A percentile compares a stretch with the other conserved stretches of the same genome.
phyloP scores from a whole-genome alignment of 176 grass and related monocot species.

The Zoysia japonica region DNA sequence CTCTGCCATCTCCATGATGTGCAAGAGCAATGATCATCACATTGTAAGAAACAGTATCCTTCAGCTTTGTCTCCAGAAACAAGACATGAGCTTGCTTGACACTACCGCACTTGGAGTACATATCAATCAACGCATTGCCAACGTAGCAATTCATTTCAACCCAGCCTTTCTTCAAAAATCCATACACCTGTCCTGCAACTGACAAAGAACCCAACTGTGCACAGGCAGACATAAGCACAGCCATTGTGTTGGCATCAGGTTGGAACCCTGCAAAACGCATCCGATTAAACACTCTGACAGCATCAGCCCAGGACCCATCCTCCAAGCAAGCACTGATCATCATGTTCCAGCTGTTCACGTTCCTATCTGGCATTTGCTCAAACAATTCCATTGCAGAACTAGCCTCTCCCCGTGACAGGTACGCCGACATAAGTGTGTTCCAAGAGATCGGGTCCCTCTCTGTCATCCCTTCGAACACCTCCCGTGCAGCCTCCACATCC shows the following conservation, averaged over 20 bases:
- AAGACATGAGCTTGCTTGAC: slow-evolving; percentile 44
- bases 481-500: slow-evolving; percentile 27
- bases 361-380: slow-evolving; percentile 45
- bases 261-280: slow-evolving; percentile 39
- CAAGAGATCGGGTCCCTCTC: slow-evolving; percentile 54
- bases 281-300: slow-evolving; percentile 43
- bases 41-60: slow-evolving; percentile 70
- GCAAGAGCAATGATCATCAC: slow-evolving; percentile 60
- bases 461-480: slow-evolving; percentile 48
- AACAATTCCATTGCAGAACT: slow-evolving; percentile 24
- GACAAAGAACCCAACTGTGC: slow-evolving; percentile 56
- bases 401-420: slow-evolving; percentile 19
- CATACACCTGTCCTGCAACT: slow-evolving; percentile 59
- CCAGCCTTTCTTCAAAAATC: slow-evolving; percentile 46
- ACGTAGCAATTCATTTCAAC: slow-evolving; percentile 62
- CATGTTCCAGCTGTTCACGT: slow-evolving; percentile 60
- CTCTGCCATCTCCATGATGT: slow-evolving; percentile 52
- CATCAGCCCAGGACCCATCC: slow-evolving; percentile 46
- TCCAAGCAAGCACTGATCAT: slow-evolving; percentile 43
- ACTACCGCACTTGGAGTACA: slow-evolving; percentile 62
- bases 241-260: slow-evolving; percentile 53
- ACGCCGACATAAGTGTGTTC: slow-evolving; percentile 57
- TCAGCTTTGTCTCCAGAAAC: slow-evolving; percentile 40
- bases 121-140: slow-evolving; percentile 54
- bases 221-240: slow-evolving; percentile 59